Percentiles rank a stretch among this genome's conserved stretches.
These are phyloP conservation scores for Panus rudis DNA, from an alignment of 768 basidiomycete species.

Conservation along the genomic window DNA sequence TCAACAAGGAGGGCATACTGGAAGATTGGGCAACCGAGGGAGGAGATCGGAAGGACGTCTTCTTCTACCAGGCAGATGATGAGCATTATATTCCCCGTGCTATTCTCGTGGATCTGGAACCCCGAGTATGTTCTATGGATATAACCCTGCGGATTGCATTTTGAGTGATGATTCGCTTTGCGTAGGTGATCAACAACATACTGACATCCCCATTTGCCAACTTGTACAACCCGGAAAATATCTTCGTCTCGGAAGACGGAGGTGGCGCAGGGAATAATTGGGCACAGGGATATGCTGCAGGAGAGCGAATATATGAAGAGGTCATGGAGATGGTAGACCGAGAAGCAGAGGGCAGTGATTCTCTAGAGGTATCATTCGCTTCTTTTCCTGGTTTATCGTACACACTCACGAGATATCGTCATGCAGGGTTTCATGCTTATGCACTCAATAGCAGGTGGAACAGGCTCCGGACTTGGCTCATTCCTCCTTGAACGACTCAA, in stretches of 20 bases:
- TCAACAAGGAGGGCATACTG: constrained; percentile 89
- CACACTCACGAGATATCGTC: neutral
- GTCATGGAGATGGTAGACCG: constrained; percentile 99
- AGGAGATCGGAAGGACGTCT: constrained; percentile 96
- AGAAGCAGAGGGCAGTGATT: constrained; percentile 96
- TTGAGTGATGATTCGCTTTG: no score
- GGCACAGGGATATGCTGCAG: constrained; percentile 90
- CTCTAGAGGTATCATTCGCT: constrained; percentile 65
- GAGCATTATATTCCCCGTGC: constrained; percentile 98
- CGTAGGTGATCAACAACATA: constrained; percentile 93
- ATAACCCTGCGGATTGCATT: neutral
- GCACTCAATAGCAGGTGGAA: constrained; percentile 98
- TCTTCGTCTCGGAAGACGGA: constrained; percentile 91
- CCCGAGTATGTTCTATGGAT: constrained; percentile 55
- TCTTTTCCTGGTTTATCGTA: neutral
- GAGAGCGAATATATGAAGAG: constrained; percentile 90
- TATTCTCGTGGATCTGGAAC: constrained; percentile 93
- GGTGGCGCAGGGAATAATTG: constrained; percentile 99
- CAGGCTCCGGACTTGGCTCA: constrained; percentile 97
- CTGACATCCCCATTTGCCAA: constrained; percentile 80
- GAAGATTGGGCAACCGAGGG: constrained; percentile 97
- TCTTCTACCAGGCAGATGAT: constrained; percentile 99
- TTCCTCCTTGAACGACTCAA: constrained; percentile 93
- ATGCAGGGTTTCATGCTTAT: constrained; percentile 96
- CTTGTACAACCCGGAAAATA: constrained; percentile 97